Percentiles rank a stretch among this genome's conserved stretches.
Evolutionary conservation across 140 eudicot genomes (phyloP).

Genomic region (Oenanthe javanica): DNA sequence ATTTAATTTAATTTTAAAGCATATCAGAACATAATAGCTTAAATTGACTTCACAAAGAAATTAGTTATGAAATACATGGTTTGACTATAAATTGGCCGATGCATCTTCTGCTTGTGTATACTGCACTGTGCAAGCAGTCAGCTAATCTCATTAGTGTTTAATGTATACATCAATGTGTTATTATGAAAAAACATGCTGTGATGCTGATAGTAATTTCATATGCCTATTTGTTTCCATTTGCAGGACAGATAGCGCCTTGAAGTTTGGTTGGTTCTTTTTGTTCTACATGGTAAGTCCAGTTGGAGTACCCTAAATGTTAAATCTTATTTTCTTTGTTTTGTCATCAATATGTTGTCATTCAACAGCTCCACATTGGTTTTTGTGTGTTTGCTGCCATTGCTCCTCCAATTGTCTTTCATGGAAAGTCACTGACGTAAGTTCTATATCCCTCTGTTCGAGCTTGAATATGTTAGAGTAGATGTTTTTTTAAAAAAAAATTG

Average conservation of each 20-base stretch:
- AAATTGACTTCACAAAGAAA: background rate
- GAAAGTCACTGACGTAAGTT: constrained; percentile 82
- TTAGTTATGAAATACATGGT: background rate
- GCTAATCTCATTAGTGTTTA: background rate
- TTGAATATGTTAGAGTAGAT: background rate
- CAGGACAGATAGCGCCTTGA: constrained; percentile 94
- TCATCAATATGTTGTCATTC: constrained; percentile 1
- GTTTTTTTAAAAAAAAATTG: background rate
- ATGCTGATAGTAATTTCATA: constrained; percentile 3
- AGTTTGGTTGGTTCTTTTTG: constrained; percentile 82
- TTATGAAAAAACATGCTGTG: background rate
- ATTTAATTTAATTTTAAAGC: background rate
- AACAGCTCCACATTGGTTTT: constrained; percentile 80
- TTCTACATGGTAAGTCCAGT: constrained; percentile 59
- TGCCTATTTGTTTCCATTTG: constrained; percentile 14
- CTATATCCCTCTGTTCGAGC: background rate
- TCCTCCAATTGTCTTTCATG: constrained; percentile 83
- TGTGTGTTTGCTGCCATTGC: constrained; percentile 89
- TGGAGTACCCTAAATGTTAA: background rate
- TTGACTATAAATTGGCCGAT: background rate
- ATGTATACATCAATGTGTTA: background rate
- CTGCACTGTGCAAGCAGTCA: background rate
- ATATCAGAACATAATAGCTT: background rate
- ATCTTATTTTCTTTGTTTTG: background rate
- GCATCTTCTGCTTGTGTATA: background rate